Percentiles rank a stretch among this genome's conserved stretches.
Evolutionary conservation across 768 basidiomycete genomes (phyloP).

Genomic region (Hericium rajendrae): DNA sequence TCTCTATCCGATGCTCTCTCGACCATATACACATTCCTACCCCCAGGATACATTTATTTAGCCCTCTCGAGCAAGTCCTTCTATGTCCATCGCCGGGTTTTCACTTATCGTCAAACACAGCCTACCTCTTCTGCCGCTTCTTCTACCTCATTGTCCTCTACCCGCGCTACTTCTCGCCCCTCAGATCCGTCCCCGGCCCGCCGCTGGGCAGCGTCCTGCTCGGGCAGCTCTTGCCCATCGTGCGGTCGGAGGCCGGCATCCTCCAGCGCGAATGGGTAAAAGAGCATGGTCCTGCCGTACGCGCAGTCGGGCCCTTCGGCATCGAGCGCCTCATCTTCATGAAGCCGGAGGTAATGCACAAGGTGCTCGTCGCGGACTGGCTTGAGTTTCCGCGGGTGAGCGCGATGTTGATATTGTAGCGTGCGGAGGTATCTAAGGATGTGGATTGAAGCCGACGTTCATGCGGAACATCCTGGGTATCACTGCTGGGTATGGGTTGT

Average conservation of each 20-base stretch:
- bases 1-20: no score
- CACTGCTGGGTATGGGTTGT: slow-evolving; percentile 7
- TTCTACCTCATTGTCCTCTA: background rate
- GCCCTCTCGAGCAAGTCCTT: no score
- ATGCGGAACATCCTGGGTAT: slow-evolving; percentile 10
- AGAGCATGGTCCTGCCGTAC: slow-evolving; percentile 7
- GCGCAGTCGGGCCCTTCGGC: slow-evolving; percentile 12
- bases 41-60: no score
- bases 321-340: slow-evolving; percentile 10
- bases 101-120: background rate
- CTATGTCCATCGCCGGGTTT: no score
- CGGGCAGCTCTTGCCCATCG: slow-evolving; percentile 31
- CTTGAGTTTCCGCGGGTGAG: slow-evolving; percentile 11
- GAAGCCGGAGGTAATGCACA: slow-evolving; percentile 7
- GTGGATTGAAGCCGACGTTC: slow-evolving; percentile 6
- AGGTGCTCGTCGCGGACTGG: slow-evolving; percentile 10
- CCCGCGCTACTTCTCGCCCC: slow-evolving; percentile 22
- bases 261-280: slow-evolving; percentile 8
- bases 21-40: no score
- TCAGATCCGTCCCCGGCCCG: slow-evolving; percentile 30
- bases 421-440: background rate
- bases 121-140: background rate
- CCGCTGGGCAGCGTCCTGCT: slow-evolving; percentile 23
- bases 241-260: slow-evolving; percentile 31
- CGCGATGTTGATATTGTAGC: background rate